A percentile compares a stretch with the other conserved stretches of the same genome.
These are phyloP conservation scores for Xanthoconium separans DNA, from an alignment of 1,284 basidiomycete species.

Conservation along the genomic window DNA sequence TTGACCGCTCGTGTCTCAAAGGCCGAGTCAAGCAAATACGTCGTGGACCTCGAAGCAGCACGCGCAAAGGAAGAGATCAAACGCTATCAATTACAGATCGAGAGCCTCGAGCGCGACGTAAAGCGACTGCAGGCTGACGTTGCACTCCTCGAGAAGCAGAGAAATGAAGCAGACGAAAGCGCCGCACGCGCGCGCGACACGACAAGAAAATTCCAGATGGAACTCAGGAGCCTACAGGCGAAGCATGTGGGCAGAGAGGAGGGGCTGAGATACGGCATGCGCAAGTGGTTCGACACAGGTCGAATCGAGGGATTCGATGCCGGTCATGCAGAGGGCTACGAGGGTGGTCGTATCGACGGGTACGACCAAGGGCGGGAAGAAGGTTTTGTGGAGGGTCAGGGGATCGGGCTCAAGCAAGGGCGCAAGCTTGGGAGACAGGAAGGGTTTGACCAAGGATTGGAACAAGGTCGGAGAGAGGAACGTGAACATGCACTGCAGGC, in stretches of 20 bases:
- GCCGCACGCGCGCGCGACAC: slow-evolving; percentile 48
- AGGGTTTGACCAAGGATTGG: slow-evolving; percentile 39
- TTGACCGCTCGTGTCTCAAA: slow-evolving; percentile 36
- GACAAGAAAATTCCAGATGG: slow-evolving; percentile 45
- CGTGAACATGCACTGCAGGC: slow-evolving; percentile 49
- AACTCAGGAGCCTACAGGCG: slow-evolving; percentile 48
- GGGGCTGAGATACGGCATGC: slow-evolving; percentile 36
- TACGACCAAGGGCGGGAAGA: slow-evolving; percentile 43
- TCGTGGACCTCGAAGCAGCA: slow-evolving; percentile 44
- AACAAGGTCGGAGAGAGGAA: slow-evolving; percentile 43
- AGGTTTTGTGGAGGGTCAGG: slow-evolving; percentile 41
- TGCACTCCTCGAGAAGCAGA: slow-evolving; percentile 42
- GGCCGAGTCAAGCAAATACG: slow-evolving; percentile 49
- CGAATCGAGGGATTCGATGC: slow-evolving; percentile 44
- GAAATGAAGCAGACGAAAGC: slow-evolving; percentile 46
- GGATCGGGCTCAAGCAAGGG: slow-evolving; percentile 43
- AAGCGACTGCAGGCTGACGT: slow-evolving; percentile 44
- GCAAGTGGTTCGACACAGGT: slow-evolving; percentile 42
- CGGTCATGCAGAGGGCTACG: slow-evolving; percentile 42
- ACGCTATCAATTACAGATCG: slow-evolving; percentile 47
- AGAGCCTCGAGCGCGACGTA: slow-evolving; percentile 49
- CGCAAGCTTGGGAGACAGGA: slow-evolving; percentile 44
- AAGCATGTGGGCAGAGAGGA: slow-evolving; percentile 47
- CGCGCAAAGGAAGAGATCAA: slow-evolving; percentile 50
- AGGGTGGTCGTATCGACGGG: slow-evolving; percentile 48